Evolutionary conservation across 1,284 basidiomycete genomes (phyloP), one percentile per base, ranked within the genome.

Genomic region (Rhodotorula sp.): DNA sequence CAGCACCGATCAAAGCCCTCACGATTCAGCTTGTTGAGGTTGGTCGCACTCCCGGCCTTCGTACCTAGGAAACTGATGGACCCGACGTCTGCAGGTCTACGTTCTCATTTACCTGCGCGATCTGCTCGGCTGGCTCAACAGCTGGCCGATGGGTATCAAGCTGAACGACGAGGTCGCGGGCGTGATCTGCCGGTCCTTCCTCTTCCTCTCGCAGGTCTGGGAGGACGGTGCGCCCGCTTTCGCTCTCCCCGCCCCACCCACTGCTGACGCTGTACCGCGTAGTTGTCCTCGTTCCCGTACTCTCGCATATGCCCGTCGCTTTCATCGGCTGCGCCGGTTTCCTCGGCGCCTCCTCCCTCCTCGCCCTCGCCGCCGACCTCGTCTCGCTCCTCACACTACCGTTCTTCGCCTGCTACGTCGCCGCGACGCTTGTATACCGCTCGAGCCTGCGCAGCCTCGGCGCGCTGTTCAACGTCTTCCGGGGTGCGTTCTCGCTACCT

Each of bases 121-220:
- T 29, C 84, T 86, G 0, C 83, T 97, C 2, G 77, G 85, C 2
- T 98, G 95, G 95, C 85, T 99, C 8, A 91, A 96, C 80, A 88
- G 90, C 69, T 99, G 97, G 95, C 96, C 96, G 0, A 92, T 90
- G 0, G 96, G 97, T 2, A 83, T 99, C 56, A 99, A 99, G 82
- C 88, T 99, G 70, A 99, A 99, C 80, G 93, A 92, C 0, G 92
- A 97, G 76, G 62, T 76, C 21, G 91, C 92, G 76, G 84, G 85
- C 29, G 91, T 96, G 79, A 91, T 94, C 77, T 88, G 89, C 46
- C 86, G 88, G 69, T 85, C 87, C 0, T 89, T 95, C 67, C 84
- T 88, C 1, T 85, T 86, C 36, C 74, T 89, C 9, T 86, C 91
- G 12, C 83, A 83, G 6, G 78, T 85, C 12, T 95, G 91, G 91